Evolutionary conservation across 116 monocot genomes (phyloP), one percentile per base, ranked within the genome.

Genomic region (Thalassia testudinum): DNA sequence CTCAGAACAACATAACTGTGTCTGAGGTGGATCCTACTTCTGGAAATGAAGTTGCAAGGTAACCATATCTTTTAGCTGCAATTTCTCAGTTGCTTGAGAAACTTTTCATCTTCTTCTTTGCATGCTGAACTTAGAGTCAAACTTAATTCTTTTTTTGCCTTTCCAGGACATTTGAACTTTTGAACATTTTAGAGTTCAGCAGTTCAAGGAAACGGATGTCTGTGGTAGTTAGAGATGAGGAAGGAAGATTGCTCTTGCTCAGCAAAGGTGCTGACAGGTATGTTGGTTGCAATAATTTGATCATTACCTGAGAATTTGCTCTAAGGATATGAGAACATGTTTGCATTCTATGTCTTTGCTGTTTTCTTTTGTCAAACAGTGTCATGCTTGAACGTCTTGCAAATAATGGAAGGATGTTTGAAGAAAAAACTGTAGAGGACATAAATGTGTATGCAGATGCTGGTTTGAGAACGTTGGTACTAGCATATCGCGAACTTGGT

Each of bases 241-340:
- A 86, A 26, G 87, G 75, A 28, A 77, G 61, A 27, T 50, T 83
- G 44, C 37, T 83, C 11, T 59, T 92, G 37, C 75, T 92, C 24
- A 75, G 75, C 63, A 92, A 92, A 78, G 92, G 92, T 28, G 92
- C 87, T 37, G 92, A 92, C 63, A 92, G 65, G 92, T 91, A n/a
- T 56, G 77, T 56, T 37, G 15, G 24, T 15, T 54, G 13, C 26
- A 7, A 5, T n/a, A 7, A 20, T n/a, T 15, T 45, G 22, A 16
- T 18, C 25, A 1, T 12, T 15, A 29, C 26, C 1, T 26, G 15
- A 16, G 21, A 14, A 20, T 20, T n/a, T 43, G 42, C 7, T n/a
- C 10, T 11, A 21, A 56, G n/a, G n/a, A n/a, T n/a, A n/a, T n/a
- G n/a, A n/a, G n/a, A n/a, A n/a, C n/a, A n/a, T n/a, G n/a, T n/a